Evolutionary conservation across 768 basidiomycete genomes (phyloP).

Genomic region (Piloderma croceum): DNA sequence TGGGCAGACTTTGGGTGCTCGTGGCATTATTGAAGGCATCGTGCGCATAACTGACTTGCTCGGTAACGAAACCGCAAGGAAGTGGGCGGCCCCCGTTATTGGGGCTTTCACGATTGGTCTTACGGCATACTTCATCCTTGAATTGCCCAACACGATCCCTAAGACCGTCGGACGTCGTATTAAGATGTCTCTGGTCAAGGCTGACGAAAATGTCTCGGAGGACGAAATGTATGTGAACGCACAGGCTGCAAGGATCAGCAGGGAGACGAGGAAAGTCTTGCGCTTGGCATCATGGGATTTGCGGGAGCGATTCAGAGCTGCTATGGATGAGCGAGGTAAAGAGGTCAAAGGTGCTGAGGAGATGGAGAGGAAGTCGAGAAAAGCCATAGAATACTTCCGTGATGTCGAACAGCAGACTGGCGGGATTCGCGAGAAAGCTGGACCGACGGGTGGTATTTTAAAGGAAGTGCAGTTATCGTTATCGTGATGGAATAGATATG

Average conservation of each 20-base stretch:
- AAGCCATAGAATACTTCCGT: slow-evolving; percentile 70
- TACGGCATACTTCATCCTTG: slow-evolving; percentile 75
- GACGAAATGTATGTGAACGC: slow-evolving; percentile 58
- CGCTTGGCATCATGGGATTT: slow-evolving; percentile 88
- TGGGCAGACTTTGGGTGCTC: slow-evolving; percentile 71
- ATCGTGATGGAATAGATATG: too few species aligned
- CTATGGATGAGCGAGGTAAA: slow-evolving; percentile 72
- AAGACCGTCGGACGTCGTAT: slow-evolving; percentile 85
- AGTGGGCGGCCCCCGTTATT: slow-evolving; percentile 83
- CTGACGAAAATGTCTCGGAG: slow-evolving; percentile 40
- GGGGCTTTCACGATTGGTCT: slow-evolving; percentile 72
- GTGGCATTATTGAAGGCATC: slow-evolving; percentile 72
- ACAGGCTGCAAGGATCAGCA: slow-evolving; percentile 64
- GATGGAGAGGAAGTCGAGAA: slow-evolving; percentile 59
- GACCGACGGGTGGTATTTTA: too few species aligned
- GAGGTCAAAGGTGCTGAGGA: slow-evolving; percentile 79
- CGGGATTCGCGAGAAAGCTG: slow-evolving; percentile 26
- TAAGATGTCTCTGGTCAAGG: slow-evolving; percentile 49
- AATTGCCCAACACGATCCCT: slow-evolving; percentile 85
- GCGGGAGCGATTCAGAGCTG: slow-evolving; percentile 69
- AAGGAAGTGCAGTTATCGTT: too few species aligned
- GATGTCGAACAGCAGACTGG: slow-evolving; percentile 43
- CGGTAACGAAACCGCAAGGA: slow-evolving; percentile 72
- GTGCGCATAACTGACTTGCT: slow-evolving; percentile 73
- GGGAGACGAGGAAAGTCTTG: slow-evolving; percentile 91